Conservation (phyloP, 192 early-diverging fungal species). For the Allomyces macrogynus region DNA sequence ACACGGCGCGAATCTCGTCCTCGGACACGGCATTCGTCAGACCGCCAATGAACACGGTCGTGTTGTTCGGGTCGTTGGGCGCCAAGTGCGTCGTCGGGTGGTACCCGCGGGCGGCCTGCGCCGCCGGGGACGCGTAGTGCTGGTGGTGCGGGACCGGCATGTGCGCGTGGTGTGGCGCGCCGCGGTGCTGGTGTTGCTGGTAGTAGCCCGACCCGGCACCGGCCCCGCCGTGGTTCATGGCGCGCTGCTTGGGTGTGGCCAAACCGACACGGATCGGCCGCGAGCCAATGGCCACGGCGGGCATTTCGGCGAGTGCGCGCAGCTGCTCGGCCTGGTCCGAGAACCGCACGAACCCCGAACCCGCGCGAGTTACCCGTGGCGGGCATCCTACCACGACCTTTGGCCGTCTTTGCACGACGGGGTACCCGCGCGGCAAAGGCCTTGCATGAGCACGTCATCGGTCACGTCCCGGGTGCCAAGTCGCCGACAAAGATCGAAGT, state of each 20-base stretch:
- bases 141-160: not conserved
- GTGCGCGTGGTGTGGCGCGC: not conserved
- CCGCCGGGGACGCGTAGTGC: not conserved
- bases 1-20: slow-evolving; percentile 64
- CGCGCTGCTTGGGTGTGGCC: slow-evolving; percentile 44
- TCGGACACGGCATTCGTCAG: slow-evolving; percentile 59
- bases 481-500: slow-evolving; percentile 93
- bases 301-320: slow-evolving; percentile 76
- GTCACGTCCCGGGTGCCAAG: slow-evolving; percentile 71
- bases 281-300: slow-evolving; percentile 54
- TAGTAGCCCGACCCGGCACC: too few species aligned
- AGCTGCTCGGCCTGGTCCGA: slow-evolving; percentile 67
- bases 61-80: slow-evolving; percentile 63
- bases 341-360: slow-evolving; percentile 92
- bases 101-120: not conserved
- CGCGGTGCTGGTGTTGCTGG: slow-evolving; percentile 2
- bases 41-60: slow-evolving; percentile 94
- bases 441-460: slow-evolving; percentile 64
- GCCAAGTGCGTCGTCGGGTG: not conserved
- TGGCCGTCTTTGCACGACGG: slow-evolving; percentile 73
- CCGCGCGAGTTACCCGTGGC: slow-evolving; percentile 60
- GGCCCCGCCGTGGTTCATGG: not conserved
- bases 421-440: slow-evolving; percentile 66
- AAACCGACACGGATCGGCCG: slow-evolving; percentile 74
- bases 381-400: slow-evolving; percentile 86